A percentile compares a stretch with the other conserved stretches of the same genome.
phyloP scores from a whole-genome alignment of 768 basidiomycete genomes.

The Myochromella boudieri region DNA sequence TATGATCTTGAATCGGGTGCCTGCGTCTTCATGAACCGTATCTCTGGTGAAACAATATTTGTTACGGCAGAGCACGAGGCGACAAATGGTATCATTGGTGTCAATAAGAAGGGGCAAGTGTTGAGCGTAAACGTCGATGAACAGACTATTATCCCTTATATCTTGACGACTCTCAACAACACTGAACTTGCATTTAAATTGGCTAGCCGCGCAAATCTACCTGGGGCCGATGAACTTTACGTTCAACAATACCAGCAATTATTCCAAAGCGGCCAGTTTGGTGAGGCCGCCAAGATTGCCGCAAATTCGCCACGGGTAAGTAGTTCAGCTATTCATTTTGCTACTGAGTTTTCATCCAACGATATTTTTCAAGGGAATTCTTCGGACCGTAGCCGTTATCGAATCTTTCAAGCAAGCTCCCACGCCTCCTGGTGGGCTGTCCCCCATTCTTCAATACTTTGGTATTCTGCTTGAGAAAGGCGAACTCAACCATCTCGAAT shows the following conservation, averaged over 20 bases:
- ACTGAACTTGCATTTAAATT: slow-evolving; percentile 97
- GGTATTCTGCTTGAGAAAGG: slow-evolving; percentile 98
- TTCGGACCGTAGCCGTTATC: slow-evolving; percentile 92
- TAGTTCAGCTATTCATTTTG: slow-evolving; percentile 18
- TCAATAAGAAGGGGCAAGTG: slow-evolving; percentile 99
- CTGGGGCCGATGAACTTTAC: slow-evolving; percentile 97
- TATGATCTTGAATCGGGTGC: slow-evolving; percentile 97
- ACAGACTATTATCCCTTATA: slow-evolving; percentile 93
- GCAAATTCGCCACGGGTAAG: slow-evolving; percentile 92
- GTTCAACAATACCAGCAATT: slow-evolving; percentile 91
- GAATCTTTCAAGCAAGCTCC: slow-evolving; percentile 97
- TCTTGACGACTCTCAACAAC: slow-evolving; percentile 91
- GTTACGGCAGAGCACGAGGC: slow-evolving; percentile 96
- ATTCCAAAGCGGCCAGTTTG: slow-evolving; percentile 85
- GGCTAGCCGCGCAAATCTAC: slow-evolving; percentile 92
- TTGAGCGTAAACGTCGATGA: slow-evolving; percentile 97
- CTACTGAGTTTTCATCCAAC: background rate
- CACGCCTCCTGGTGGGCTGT: slow-evolving; percentile 84
- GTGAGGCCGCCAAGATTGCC: slow-evolving; percentile 95
- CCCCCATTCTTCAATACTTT: slow-evolving; percentile 97
- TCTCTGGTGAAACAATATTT: slow-evolving; percentile 98
- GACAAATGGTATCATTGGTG: slow-evolving; percentile 94
- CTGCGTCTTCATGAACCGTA: slow-evolving; percentile 99
- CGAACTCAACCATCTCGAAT: slow-evolving; percentile 95
- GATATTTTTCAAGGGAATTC: slow-evolving; percentile 60